Evolutionary conservation across 306 rosid species (phyloP).

Genomic region (Boehmeria nivea): DNA sequence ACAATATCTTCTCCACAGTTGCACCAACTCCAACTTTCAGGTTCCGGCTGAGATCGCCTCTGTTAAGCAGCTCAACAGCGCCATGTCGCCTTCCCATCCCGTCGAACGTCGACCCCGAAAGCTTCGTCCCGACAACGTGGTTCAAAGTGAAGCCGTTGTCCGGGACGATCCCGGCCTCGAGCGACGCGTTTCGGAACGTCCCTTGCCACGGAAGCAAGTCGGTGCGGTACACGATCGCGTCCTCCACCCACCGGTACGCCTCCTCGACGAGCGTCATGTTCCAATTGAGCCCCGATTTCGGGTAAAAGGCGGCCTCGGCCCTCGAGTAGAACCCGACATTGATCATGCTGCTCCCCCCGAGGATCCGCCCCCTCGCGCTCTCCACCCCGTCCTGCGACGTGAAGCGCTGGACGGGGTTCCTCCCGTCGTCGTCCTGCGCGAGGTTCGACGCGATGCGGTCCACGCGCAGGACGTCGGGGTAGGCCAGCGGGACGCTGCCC

Average conservation of each 20-base stretch:
- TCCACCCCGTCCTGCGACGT: constrained; percentile 20
- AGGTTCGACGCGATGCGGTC: not conserved
- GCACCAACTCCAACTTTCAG: constrained; percentile 21
- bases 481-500: constrained; percentile 11
- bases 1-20: constrained; percentile 19
- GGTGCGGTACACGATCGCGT: not conserved
- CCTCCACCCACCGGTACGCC: constrained; percentile 26
- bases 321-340: constrained; percentile 19
- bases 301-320: constrained; percentile 11
- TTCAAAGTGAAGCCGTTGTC: constrained; percentile 19
- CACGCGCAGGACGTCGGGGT: not conserved
- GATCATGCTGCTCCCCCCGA: constrained; percentile 30
- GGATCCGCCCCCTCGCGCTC: constrained; percentile 17
- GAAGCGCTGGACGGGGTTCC: constrained; percentile 6
- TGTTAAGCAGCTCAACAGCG: constrained; percentile 25
- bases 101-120: constrained; percentile 18
- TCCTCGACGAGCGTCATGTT: constrained; percentile 16
- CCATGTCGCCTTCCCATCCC: constrained; percentile 22
- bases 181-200: constrained; percentile 3
- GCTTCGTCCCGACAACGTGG: constrained; percentile 15
- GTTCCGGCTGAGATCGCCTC: constrained; percentile 8
- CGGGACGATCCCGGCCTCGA: constrained; percentile 9
- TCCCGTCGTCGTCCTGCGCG: constrained; percentile 1
- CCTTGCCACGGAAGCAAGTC: constrained; percentile 8
- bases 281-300: constrained; percentile 11